Base-by-base conservation (phyloP, 2,329 filamentous ascomycete genomes). In the Microcyclosporella mali region DNA sequence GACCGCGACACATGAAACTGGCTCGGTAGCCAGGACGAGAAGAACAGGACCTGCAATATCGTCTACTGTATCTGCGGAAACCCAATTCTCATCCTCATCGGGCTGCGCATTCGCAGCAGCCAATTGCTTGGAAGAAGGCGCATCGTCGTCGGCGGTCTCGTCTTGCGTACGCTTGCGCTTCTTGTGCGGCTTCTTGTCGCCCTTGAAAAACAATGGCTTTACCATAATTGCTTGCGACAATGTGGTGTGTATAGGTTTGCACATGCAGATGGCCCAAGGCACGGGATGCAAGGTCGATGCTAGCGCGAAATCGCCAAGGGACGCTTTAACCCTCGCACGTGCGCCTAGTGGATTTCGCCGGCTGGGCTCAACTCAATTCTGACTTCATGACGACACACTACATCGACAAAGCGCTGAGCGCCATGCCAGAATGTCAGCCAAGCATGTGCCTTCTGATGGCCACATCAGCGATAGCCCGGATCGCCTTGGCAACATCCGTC, bases 141-240 rank as follows among this genome's bases (percentile, higher is more conserved):
- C 55, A 33, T 55, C 42, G 25, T 64, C 61, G 19, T 66, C 63
- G 10, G 66, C 63, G 19, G 70, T 66, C 46, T 73, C 69, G 33
- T 78, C 72, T 33, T 70, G 70, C 40, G 73, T 71, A 36, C 47
- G 45, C 25, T 75, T 68, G 56, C 85, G 81, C 75, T 95, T 95
- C 74, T 95, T 95, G 68, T 92, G 46, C 46, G 79, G 70, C 70
- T 92, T 92, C 68, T 94, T 95, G 70, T 98, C 92, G 73, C 92
- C 92, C 70, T 98, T 98, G 75, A 98, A 98, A 37, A 81, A 75
- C 45, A 98, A 78, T 36, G 90, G 82, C 65, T 94, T 95, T 56
- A 94, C 83, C 85, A 92, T 92, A n/a, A 14, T 39, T 55, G 37
- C 27, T 21, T 31, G n/a, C n/a, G 14, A 12, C 6, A 12, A 17